Evolutionary conservation across 768 basidiomycete species (phyloP).

Genomic region (Collybia sordida): DNA sequence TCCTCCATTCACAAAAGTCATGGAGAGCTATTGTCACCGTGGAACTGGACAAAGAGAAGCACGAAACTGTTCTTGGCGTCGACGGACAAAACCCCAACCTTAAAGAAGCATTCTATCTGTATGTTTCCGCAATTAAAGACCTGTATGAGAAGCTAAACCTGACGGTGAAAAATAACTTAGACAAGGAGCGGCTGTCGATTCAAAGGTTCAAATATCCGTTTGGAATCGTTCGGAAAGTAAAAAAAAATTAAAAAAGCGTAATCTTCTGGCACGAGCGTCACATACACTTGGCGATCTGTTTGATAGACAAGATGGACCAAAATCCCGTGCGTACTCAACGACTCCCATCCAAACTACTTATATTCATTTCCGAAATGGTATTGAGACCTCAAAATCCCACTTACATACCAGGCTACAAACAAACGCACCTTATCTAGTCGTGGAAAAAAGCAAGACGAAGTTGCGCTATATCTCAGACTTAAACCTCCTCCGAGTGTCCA

Average conservation of each 20-base stretch:
- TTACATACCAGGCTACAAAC: slow-evolving; percentile 38
- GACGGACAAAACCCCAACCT: slow-evolving; percentile 74
- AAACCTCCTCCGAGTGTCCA: slow-evolving; percentile 15
- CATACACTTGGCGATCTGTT: slow-evolving; percentile 54
- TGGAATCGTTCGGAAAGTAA: slow-evolving; percentile 62
- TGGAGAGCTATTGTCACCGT: slow-evolving; percentile 70
- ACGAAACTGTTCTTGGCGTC: slow-evolving; percentile 59
- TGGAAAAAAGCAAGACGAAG: slow-evolving; percentile 44
- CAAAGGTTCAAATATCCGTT: slow-evolving; percentile 51
- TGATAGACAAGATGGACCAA: slow-evolving; percentile 39
- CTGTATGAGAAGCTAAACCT: not conserved
- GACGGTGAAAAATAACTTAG: slow-evolving; percentile 28
- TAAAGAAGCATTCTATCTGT: slow-evolving; percentile 55
- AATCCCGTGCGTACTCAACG: slow-evolving; percentile 19
- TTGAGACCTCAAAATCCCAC: slow-evolving; percentile 42
- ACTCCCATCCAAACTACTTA: not conserved
- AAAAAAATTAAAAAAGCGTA: slow-evolving; percentile 58
- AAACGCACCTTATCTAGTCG: slow-evolving; percentile 29
- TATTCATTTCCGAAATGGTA: slow-evolving; percentile 7
- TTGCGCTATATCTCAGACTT: slow-evolving; percentile 25
- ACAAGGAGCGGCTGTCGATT: slow-evolving; percentile 33
- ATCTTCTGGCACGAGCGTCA: slow-evolving; percentile 50
- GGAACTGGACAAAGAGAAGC: slow-evolving; percentile 47
- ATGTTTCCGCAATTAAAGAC: slow-evolving; percentile 18
- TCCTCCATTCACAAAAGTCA: slow-evolving; percentile 58